Evolutionary conservation across 2,329 filamentous ascomycete species (phyloP).

Genomic region (Phialemoniopsis sp.): DNA sequence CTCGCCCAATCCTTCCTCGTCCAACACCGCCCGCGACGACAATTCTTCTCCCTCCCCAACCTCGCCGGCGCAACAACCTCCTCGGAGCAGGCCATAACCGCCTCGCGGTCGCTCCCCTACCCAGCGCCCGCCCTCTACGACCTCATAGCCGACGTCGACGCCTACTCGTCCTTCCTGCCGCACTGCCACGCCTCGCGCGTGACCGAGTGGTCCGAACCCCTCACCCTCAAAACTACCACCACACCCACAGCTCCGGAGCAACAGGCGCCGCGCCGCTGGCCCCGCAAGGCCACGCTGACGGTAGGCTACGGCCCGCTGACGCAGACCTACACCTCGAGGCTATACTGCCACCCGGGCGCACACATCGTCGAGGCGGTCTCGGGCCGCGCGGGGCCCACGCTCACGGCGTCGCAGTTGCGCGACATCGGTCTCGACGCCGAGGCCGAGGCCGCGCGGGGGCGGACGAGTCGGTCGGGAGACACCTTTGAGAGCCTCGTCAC

Average conservation of each 20-base stretch:
- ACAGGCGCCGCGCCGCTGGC: slow-evolving; percentile 44
- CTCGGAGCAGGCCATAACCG: slow-evolving; percentile 61
- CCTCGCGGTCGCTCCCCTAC: slow-evolving; percentile 75
- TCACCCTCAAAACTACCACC: slow-evolving; percentile 40
- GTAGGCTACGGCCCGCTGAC: slow-evolving; percentile 82
- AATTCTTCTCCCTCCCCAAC: slow-evolving; percentile 15
- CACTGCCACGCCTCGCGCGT: slow-evolving; percentile 79
- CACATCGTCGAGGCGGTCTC: slow-evolving; percentile 73
- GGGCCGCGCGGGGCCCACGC: slow-evolving; percentile 48
- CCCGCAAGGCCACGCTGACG: slow-evolving; percentile 71
- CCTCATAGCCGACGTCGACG: slow-evolving; percentile 83
- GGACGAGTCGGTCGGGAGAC: slow-evolving; percentile 14
- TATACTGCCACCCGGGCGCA: slow-evolving; percentile 66
- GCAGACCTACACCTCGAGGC: slow-evolving; percentile 76
- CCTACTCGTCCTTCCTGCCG: slow-evolving; percentile 84
- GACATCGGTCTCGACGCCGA: slow-evolving; percentile 14
- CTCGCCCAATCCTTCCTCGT: too few species aligned
- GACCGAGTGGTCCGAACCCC: slow-evolving; percentile 56
- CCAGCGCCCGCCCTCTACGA: slow-evolving; percentile 67
- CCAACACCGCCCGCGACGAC: neutral
- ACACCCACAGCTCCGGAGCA: slow-evolving; percentile 12
- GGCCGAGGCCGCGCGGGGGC: slow-evolving; percentile 18
- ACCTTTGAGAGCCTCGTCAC: slow-evolving; percentile 68
- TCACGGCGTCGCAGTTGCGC: slow-evolving; percentile 27
- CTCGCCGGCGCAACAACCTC: slow-evolving; percentile 13